These are phyloP conservation scores for Rhizomucor pusillus DNA, from an alignment of 371 early-diverging fungal species.

Conservation along the genomic window DNA sequence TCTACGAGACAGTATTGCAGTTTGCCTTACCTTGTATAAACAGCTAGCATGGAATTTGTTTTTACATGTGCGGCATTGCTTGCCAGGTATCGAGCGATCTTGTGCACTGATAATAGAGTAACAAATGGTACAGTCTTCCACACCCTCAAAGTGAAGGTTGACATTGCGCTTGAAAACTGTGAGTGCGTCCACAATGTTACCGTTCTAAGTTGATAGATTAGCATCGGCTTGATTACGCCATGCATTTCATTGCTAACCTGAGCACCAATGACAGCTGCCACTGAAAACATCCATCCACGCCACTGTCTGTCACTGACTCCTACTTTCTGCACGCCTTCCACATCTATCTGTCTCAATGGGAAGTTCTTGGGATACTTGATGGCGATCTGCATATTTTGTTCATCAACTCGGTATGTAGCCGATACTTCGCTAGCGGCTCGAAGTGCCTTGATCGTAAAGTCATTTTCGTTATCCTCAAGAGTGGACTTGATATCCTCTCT, in stretches of 20 bases:
- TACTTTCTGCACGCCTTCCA: constrained; percentile 77
- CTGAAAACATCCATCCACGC: constrained; percentile 87
- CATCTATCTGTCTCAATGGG: constrained; percentile 80
- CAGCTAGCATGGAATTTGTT: constrained; percentile 94
- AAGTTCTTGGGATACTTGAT: constrained; percentile 79
- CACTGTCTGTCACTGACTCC: constrained; percentile 86
- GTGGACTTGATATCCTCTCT: constrained; percentile 46
- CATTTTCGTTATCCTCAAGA: constrained; percentile 48
- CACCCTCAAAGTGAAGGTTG: constrained; percentile 87
- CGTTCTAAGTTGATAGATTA: constrained; percentile 65
- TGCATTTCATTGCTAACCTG: constrained; percentile 31
- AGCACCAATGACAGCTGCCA: constrained; percentile 73
- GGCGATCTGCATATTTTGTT: constrained; percentile 79
- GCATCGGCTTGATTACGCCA: not conserved
- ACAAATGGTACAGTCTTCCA: constrained; percentile 95
- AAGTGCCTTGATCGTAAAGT: constrained; percentile 69
- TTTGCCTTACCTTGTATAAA: constrained; percentile 72
- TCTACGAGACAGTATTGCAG: not conserved
- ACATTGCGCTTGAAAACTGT: constrained; percentile 80
- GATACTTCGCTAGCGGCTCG: constrained; percentile 70
- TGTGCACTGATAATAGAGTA: constrained; percentile 89
- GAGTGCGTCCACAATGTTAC: constrained; percentile 78
- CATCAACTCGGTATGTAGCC: constrained; percentile 83
- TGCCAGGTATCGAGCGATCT: constrained; percentile 87
- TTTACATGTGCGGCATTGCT: constrained; percentile 93